A percentile compares a stretch with the other conserved stretches of the same genome.
phyloP scores from a whole-genome alignment of 257 asterid species.

The Nicotiana noctiflora region DNA sequence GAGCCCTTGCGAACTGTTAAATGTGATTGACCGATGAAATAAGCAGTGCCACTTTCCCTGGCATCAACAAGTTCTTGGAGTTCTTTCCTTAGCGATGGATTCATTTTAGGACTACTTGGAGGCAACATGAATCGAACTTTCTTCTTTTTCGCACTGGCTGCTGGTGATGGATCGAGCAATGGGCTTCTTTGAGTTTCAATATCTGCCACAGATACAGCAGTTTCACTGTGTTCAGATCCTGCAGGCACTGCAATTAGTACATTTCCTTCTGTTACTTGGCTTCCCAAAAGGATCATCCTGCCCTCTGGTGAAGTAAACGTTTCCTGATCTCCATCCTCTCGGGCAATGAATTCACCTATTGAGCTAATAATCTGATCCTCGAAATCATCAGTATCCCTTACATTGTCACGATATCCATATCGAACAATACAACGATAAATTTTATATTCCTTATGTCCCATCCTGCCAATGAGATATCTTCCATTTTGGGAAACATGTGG shows the following conservation, averaged over 20 bases:
- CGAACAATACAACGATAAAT: slow-evolving; percentile 74
- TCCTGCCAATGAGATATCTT: slow-evolving; percentile 74
- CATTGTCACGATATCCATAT: slow-evolving; percentile 61
- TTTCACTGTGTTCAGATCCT: slow-evolving; percentile 10
- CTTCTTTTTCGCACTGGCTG: slow-evolving; percentile 25
- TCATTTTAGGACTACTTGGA: slow-evolving; percentile 52
- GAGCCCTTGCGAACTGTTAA: slow-evolving; percentile 54
- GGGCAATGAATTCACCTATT: slow-evolving; percentile 60
- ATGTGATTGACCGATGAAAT: slow-evolving; percentile 78
- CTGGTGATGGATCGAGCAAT: slow-evolving; percentile 1
- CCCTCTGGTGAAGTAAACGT: slow-evolving; percentile 49
- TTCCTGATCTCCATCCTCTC: slow-evolving; percentile 52
- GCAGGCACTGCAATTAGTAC: slow-evolving; percentile 40
- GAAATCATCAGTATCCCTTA: slow-evolving; percentile 62
- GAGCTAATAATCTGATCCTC: slow-evolving; percentile 81
- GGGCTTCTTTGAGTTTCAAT: slow-evolving; percentile 15
- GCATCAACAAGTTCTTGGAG: slow-evolving; percentile 69
- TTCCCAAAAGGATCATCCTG: slow-evolving; percentile 59
- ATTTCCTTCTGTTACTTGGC: slow-evolving; percentile 35
- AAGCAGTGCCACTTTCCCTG: slow-evolving; percentile 76
- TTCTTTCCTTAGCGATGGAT: slow-evolving; percentile 39
- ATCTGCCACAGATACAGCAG: not conserved
- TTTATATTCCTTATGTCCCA: slow-evolving; percentile 67
- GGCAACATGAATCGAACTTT: slow-evolving; percentile 59
- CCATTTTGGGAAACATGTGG: slow-evolving; percentile 50